Evolutionary conservation across 2,329 filamentous ascomycete species (phyloP).

Genomic region (Cercospora nicotianae): DNA sequence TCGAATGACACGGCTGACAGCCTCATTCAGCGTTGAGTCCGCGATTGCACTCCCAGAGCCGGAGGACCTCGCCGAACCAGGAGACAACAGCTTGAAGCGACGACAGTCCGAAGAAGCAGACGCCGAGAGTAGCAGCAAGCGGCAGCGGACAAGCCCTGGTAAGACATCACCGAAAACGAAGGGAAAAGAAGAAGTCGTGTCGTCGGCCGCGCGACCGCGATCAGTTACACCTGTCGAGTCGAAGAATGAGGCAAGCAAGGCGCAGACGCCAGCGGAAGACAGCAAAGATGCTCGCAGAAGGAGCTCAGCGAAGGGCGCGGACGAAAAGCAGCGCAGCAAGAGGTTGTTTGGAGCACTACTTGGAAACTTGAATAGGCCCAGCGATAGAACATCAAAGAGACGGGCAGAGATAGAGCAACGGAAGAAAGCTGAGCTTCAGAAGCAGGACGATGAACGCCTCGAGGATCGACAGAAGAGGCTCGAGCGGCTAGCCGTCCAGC

Average conservation of each 20-base stretch:
- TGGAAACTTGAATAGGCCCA: slow-evolving; percentile 43
- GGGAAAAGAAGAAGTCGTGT: slow-evolving; percentile 11
- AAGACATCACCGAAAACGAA: slow-evolving; percentile 31
- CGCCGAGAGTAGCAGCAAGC: slow-evolving; percentile 30
- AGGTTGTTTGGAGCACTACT: slow-evolving; percentile 71
- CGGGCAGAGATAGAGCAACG: slow-evolving; percentile 80
- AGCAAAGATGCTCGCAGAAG: slow-evolving; percentile 26
- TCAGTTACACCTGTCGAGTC: slow-evolving; percentile 4
- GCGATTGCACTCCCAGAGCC: slow-evolving; percentile 21
- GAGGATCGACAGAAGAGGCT: slow-evolving; percentile 65
- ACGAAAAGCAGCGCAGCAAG: slow-evolving; percentile 82
- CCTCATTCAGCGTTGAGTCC: slow-evolving; percentile 17
- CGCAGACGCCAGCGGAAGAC: slow-evolving; percentile 15
- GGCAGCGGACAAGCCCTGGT: slow-evolving; percentile 35
- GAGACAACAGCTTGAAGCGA: slow-evolving; percentile 32
- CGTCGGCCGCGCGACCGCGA: slow-evolving; percentile 15
- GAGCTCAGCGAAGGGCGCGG: slow-evolving; percentile 37
- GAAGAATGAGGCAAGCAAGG: slow-evolving; percentile 1
- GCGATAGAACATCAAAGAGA: slow-evolving; percentile 65
- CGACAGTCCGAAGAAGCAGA: slow-evolving; percentile 28
- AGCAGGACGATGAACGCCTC: slow-evolving; percentile 70
- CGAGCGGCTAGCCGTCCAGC: slow-evolving; percentile 51
- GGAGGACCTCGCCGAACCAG: slow-evolving; percentile 20
- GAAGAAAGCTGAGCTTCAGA: slow-evolving; percentile 65
- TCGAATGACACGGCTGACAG: background rate